Conservation (phyloP, 805 yeast genomes). For the Saturnispora bothae region DNA sequence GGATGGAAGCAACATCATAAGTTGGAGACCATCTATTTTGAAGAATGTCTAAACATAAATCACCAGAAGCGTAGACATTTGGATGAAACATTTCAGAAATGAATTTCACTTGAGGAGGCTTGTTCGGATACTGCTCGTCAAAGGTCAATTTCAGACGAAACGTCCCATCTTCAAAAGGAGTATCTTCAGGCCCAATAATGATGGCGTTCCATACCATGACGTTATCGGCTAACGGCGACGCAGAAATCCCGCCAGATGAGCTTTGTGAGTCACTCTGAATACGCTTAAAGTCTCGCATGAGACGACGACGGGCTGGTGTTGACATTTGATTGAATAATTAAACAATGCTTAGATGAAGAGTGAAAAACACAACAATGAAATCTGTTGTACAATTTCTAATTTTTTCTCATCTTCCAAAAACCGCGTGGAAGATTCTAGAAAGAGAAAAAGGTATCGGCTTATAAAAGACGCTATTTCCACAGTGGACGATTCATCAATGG, state of each 20-base stretch:
- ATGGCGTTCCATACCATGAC: constrained; percentile 98
- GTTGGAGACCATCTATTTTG: constrained; percentile 99
- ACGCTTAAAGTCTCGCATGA: constrained; percentile 97
- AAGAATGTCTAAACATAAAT: constrained; percentile 86
- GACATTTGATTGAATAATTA: constrained; percentile 50
- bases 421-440: too few species aligned
- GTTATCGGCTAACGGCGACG: constrained; percentile 93
- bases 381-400: too few species aligned
- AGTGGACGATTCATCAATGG: too few species aligned
- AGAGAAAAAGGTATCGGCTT: too few species aligned
- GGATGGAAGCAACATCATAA: constrained; percentile 89
- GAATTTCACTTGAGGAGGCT: constrained; percentile 90
- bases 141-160: constrained; percentile 78
- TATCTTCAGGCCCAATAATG: constrained; percentile 93
- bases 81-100: constrained; percentile 96
- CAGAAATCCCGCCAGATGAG: constrained; percentile 88
- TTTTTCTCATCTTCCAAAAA: too few species aligned
- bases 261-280: constrained; percentile 82
- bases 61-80: constrained; percentile 92
- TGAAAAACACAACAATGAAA: background rate
- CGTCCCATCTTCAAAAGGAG: constrained; percentile 98
- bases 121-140: constrained; percentile 95
- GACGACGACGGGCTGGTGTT: constrained; percentile 96
- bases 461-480: too few species aligned
- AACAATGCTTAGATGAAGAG: background rate